Base-by-base conservation (phyloP, 352 stramenopile genomes). In the Phytopythium aichiense region DNA sequence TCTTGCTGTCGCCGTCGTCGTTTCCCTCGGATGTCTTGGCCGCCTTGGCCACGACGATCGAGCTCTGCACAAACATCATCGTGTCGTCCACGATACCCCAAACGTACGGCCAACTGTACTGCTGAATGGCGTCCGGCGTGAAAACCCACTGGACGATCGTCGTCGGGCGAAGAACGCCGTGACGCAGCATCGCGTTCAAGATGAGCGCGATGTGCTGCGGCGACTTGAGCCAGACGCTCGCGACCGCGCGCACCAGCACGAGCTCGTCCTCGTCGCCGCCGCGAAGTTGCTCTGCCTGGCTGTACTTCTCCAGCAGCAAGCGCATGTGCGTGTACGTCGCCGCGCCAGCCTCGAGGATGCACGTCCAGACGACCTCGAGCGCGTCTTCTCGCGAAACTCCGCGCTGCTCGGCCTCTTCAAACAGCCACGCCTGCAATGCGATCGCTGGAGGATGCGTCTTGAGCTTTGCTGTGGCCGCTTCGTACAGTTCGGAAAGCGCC, bases 91-190 rank as follows among this genome's bases (percentile, higher is more conserved):
- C 56, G 49, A 95, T 92, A 7, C 78, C 79, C 86, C 86, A 95
- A 50, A 95, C 81, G 61, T 95, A 95, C 38, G 84, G 86, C 86
- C 86, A 95, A 69, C 86, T 93, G 69, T 92, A 95, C 63, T 95
- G 86, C 72, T 93, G 86, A 22, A 92, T 76, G 6, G 83, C 82
- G 51, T 95, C 86, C 7, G 81, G 58, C 11, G 80, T 91, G 67
- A 92, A 91, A 23, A 93, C 73, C 86, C 86, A 95, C 62, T 77
- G 81, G 9, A 81, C 71, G 43, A 95, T 91, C 42, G 84, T 91
- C n/a, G 72, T 73, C 18, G 82, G 74, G 46, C 75, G 69, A 31
- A 95, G 73, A 15, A 93, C 68, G 22, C 74, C 69, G 48, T 89
- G 74, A 33, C 81, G 86, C 33, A 95, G 71, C 80, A 95, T 91